Percentiles rank a stretch among this genome's conserved stretches.
Conservation (phyloP, 2,329 filamentous ascomycete genomes). For the Pezicula carpinea region DNA sequence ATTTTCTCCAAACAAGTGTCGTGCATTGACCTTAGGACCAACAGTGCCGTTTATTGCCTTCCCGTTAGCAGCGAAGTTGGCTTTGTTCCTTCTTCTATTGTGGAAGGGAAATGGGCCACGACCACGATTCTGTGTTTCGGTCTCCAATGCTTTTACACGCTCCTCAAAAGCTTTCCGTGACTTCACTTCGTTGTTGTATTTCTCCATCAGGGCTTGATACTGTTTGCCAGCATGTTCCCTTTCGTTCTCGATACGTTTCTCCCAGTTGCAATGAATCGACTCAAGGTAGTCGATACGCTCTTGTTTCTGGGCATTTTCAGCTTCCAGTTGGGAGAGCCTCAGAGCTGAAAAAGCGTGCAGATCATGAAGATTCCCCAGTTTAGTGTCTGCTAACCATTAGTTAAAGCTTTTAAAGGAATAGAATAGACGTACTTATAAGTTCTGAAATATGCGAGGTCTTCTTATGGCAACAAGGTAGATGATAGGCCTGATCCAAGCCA, state of each 20-base stretch:
- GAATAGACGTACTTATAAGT: constrained; percentile 29
- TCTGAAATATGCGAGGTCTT: constrained; percentile 28
- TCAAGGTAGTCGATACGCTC: constrained; percentile 15
- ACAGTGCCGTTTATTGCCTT: neutral
- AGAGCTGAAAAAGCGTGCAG: constrained; percentile 1
- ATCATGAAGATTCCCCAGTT: constrained; percentile 13
- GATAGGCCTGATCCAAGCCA: constrained; percentile 43
- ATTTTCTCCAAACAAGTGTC: neutral
- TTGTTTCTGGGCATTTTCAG: constrained; percentile 9
- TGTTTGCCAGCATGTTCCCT: constrained; percentile 16
- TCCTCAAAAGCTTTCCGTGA: constrained; percentile 12
- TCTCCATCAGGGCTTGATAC: constrained; percentile 16
- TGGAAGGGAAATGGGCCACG: constrained; percentile 2
- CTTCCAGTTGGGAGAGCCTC: constrained; percentile 7
- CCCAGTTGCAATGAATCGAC: constrained; percentile 11
- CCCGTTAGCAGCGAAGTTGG: neutral
- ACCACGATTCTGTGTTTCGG: constrained; percentile 1
- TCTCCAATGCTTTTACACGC: constrained; percentile 8
- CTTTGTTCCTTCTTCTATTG: constrained; percentile 7
- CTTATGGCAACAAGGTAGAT: constrained; percentile 40
- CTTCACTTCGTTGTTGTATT: constrained; percentile 14
- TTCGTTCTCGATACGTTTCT: constrained; percentile 16
- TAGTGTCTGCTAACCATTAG: constrained; percentile 12
- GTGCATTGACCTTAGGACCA: neutral
- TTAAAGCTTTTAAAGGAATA: neutral